Evolutionary conservation across 441 rosid genomes (phyloP), one percentile per base, ranked within the genome.

Genomic region (Gossypium schwendimanii): DNA sequence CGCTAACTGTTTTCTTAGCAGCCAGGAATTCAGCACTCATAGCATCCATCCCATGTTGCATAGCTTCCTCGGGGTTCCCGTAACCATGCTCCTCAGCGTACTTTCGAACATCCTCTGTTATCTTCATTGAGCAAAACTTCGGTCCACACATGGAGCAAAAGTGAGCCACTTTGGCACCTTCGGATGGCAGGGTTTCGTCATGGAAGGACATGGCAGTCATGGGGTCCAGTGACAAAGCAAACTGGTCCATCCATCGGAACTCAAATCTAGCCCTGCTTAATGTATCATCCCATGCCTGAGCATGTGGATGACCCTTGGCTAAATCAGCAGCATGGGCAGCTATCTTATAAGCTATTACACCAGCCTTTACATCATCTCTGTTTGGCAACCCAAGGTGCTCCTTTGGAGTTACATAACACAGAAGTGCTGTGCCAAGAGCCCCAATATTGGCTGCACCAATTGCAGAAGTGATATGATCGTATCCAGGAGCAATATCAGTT

Each of bases 141-240:
- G 97, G 99, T 23, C 99, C 97, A 54, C 98, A 95, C 99, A 95
- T 90, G 39, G 98, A 95, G 82, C 98, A 95, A 74, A 95, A 95
- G 70, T 91, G 98, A 2, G 99, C 99, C 63, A 95, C 94, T 85
- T 95, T 93, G 59, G 99, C 99, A 78, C 98, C 98, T 26, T 95
- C 98, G 63, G 98, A 82, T 61, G 99, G 99, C 63, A 95, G 84
- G 33, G 97, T 95, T 80, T 95, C 99, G 69, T 91, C 98, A 77
- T 95, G 98, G 89, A 88, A 95, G 41, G 96, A 87, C 97, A 90
- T 90, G 54, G 98, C 98, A n/a, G 97, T 93, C 95, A 89, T 87
- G 3, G 98, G 99, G 83, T 95, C 99, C 86, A 95, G 74, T 1
- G 98, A 91, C 71, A 95, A 77, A 62, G 99, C 97, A 86, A 95